Evolutionary conservation across 2,329 filamentous ascomycete species (phyloP).

Genomic region (Alternaria gaisen): DNA sequence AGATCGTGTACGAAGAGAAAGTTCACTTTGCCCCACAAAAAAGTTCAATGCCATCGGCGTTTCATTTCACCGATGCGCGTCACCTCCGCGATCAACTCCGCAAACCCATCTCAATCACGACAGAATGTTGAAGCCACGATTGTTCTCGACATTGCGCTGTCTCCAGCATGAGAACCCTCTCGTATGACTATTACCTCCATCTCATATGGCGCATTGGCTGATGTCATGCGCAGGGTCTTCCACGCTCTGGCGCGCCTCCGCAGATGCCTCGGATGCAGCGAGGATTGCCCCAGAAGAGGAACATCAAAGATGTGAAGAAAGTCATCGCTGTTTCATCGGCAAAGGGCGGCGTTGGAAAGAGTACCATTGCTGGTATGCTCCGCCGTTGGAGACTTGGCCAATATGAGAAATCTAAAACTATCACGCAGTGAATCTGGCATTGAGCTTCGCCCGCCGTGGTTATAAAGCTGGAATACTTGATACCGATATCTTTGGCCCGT

Average conservation of each 20-base stretch:
- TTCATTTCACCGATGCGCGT: conserved; percentile 29
- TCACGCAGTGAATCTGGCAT: conserved; percentile 75
- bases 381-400: not conserved
- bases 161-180: conserved; percentile 86
- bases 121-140: conserved; percentile 53
- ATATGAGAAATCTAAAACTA: conserved; percentile 7
- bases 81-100: conserved; percentile 38
- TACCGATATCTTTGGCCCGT: conserved; percentile 96
- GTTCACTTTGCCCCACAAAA: conserved; percentile 41
- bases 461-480: conserved; percentile 88
- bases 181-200: conserved; percentile 58
- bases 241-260: conserved; percentile 72
- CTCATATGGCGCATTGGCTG: conserved; percentile 2
- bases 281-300: conserved; percentile 80
- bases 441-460: conserved; percentile 84
- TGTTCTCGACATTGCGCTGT: conserved; percentile 62
- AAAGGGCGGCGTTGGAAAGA: conserved; percentile 98
- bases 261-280: conserved; percentile 78
- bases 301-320: conserved; percentile 84
- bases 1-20: conserved; percentile 18
- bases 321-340: conserved; percentile 97
- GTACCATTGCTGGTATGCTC: conserved; percentile 79
- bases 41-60: conserved; percentile 34
- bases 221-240: conserved; percentile 72
- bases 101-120: conserved; percentile 23